Conservation (phyloP, 352 stramenopile genomes). For the Phytopythium mirpurense region DNA sequence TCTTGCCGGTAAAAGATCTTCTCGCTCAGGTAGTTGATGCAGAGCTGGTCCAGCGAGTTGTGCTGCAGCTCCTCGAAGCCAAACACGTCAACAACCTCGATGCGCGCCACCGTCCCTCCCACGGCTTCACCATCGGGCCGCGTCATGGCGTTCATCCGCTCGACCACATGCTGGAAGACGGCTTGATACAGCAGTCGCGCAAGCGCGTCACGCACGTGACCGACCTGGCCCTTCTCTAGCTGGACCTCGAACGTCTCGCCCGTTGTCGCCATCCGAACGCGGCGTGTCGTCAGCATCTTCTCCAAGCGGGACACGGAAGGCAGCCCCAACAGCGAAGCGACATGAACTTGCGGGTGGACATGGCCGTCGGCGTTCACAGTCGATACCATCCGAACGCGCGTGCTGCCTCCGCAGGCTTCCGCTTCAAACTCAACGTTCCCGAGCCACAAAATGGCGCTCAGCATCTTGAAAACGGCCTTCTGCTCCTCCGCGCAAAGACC, state of each 20-base stretch:
- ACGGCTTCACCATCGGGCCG: neutral
- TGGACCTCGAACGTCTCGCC: constrained; percentile 48
- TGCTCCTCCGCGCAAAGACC: constrained; percentile 31
- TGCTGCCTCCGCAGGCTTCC: constrained; percentile 4
- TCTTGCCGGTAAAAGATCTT: constrained; percentile 56
- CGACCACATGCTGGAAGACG: constrained; percentile 40
- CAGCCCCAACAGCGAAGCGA: constrained; percentile 33
- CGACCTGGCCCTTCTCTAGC: constrained; percentile 40
- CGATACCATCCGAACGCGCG: constrained; percentile 17
- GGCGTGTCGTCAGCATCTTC: constrained; percentile 44
- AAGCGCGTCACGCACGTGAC: constrained; percentile 45
- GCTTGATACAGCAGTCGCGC: constrained; percentile 54
- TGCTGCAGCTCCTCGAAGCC: constrained; percentile 62
- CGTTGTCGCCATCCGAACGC: constrained; percentile 36
- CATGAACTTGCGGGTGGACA: constrained; percentile 12
- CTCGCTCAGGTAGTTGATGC: constrained; percentile 81
- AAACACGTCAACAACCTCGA: constrained; percentile 73
- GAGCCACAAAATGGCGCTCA: constrained; percentile 70
- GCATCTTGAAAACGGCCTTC: constrained; percentile 45
- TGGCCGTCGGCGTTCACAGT: neutral
- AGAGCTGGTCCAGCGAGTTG: constrained; percentile 77
- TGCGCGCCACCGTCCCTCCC: constrained; percentile 1
- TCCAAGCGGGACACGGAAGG: constrained; percentile 20
- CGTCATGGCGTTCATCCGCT: constrained; percentile 41
- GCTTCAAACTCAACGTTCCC: constrained; percentile 56